Conservation (phyloP, 208 protist genomes). For the Leishmania lainsoni region DNA sequence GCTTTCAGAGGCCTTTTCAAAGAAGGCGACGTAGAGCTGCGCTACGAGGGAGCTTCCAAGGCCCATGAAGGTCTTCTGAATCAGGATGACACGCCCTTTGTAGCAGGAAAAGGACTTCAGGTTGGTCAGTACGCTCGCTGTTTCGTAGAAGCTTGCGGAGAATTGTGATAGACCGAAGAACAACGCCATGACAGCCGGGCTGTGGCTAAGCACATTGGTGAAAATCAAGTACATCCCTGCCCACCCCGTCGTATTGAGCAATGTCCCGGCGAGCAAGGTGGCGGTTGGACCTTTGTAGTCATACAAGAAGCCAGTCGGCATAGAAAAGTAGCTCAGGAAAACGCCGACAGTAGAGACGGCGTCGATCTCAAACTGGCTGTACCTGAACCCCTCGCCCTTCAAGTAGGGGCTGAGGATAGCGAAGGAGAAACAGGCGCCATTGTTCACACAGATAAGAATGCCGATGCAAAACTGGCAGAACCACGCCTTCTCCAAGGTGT, state of each 20-base stretch:
- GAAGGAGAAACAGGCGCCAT: conserved; percentile 83
- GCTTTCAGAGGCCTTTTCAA: conserved; percentile 38
- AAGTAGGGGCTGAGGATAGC: conserved; percentile 77
- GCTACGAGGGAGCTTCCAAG: conserved; percentile 77
- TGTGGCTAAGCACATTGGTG: conserved; percentile 44
- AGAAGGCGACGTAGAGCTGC: conserved; percentile 77
- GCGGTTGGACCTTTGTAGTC: conserved; percentile 55
- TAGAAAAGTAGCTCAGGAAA: conserved; percentile 81
- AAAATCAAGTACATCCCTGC: conserved; percentile 76
- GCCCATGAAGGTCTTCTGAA: conserved; percentile 90
- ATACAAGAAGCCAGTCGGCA: conserved; percentile 81
- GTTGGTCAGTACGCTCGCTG: conserved; percentile 75
- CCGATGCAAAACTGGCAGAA: conserved; percentile 82
- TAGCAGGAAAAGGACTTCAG: conserved; percentile 78
- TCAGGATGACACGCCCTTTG: conserved; percentile 74
- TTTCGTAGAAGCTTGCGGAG: conserved; percentile 86
- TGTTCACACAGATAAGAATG: conserved; percentile 79
- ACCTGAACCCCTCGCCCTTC: conserved; percentile 52
- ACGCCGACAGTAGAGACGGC: conserved; percentile 72
- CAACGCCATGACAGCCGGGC: conserved; percentile 52
- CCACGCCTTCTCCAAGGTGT: conserved; percentile 62
- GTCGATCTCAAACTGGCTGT: conserved; percentile 67
- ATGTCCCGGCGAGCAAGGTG: conserved; percentile 58
- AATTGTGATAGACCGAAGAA: conserved; percentile 80
- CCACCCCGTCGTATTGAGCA: conserved; percentile 74